Base-by-base conservation (phyloP, 2,329 filamentous ascomycete genomes). In the Magnaporthiopsis poae region DNA sequence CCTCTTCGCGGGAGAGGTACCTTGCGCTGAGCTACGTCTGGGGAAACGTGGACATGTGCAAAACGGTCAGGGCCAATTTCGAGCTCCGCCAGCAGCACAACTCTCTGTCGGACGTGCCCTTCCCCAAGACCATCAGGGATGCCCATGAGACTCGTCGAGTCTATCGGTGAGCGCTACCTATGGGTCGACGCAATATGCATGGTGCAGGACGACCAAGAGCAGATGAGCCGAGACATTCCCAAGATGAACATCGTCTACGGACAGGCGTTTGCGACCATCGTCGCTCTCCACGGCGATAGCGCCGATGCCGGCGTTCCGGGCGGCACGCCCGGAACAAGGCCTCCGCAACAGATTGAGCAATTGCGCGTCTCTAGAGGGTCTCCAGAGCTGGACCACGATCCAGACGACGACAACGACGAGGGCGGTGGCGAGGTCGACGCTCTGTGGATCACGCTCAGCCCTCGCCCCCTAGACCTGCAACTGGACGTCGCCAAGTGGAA, bases 231-330 rank as follows among this genome's bases (percentile, higher is more conserved):
- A 21, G 29, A 62, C 31, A 36, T 36, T 11, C 61, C 61, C 5
- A 21, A 36, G 29, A 62, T 36, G 31, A 36, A 62, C 46, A 69
- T 77, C 8, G 77, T 78, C 39, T 77, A 75, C 12, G 61, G 61
- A 36, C 15, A 33, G 21, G 61, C 61, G 29, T 62, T 62, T 62
- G 61, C 61, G 15, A 62, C 61, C 1, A 62, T 62, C n/a, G 61
- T 36, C 11, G 31, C 61, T 8, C 31, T 62, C 11, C 29, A 35
- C 12, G 61, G 61, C 9, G 61, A 62, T 15, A n/a, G 29, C 15
- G 61, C 61, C 61, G 18, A 62, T 21, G 61, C 61, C 35, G 61
- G 61, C 15, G 31, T 62, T 31, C 29, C 61, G 18, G 61, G 61
- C 21, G 61, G 36, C 3, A 36, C 31, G 3, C 61, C 61, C 13